phyloP scores from a whole-genome alignment of 208 protist genomes.

The Acanthamoeba royreba region DNA sequence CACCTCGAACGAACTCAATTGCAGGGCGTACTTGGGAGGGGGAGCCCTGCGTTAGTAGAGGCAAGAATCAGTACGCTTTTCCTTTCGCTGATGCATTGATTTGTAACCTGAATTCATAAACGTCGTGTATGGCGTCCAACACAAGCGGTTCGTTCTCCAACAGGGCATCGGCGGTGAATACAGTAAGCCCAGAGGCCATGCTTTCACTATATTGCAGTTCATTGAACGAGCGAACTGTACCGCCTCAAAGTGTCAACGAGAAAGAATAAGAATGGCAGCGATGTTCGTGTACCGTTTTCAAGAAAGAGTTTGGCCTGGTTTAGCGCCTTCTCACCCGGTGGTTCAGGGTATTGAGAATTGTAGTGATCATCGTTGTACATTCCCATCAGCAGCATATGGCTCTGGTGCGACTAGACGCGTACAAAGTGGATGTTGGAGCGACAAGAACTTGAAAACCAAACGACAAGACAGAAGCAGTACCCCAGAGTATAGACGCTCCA shows the following conservation, averaged over 20 bases:
- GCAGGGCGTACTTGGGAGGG: no score
- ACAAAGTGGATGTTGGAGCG: no score
- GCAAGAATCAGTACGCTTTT: neutral
- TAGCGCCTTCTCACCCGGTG: neutral
- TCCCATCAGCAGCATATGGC: no score
- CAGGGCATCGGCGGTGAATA: neutral
- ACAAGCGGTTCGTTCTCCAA: neutral
- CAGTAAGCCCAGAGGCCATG: neutral
- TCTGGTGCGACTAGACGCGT: no score
- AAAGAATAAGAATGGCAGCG: no score
- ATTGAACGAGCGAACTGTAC: neutral
- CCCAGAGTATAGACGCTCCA: no score
- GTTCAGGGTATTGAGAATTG: neutral
- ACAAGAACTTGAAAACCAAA: no score
- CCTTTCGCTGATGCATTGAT: no score
- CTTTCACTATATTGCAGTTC: neutral
- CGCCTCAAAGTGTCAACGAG: no score
- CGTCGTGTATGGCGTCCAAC: no score
- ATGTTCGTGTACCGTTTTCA: neutral
- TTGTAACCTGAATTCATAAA: no score
- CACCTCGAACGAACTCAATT: neutral
- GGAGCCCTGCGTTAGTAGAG: neutral
- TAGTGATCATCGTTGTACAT: neutral
- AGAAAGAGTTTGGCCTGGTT: neutral
- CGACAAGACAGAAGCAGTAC: no score